Base-by-base conservation (phyloP, 345 rosid species). In the Sisymbrium altissimum region DNA sequence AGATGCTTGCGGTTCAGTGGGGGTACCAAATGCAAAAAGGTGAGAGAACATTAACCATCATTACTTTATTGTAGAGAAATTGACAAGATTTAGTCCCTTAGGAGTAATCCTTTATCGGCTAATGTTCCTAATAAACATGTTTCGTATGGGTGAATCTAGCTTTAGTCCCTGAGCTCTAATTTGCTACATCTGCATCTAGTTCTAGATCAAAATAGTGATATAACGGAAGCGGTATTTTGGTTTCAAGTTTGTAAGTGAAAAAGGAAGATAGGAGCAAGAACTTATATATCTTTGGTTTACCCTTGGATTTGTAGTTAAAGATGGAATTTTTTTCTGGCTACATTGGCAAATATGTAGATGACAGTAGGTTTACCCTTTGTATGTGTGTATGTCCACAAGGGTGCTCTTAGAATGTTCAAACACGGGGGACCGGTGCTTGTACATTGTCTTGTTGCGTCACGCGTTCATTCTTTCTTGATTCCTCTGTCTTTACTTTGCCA, bases 21-120 rank as follows among this genome's bases (percentile, higher is more conserved):
- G 76, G 9, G 71, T 83, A 61, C 78, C 65, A 67, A 79, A 78
- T 76, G 70, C 80, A 9, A 90, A 85, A 80, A 75, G 96, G 96
- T 86, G 79, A 48, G 79, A 62, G 27, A 70, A 69, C 80, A 52
- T 35, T 52, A 35, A 15, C 10, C 21, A 52, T 33, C 32, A 12
- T 40, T 30, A 33, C 48, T 50, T 40, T 6, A 14, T 46, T n/a
- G 19, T 29, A 19, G 44, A 14, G 72, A 44, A 7, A 17, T 17
- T 45, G 11, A 48, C 27, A 48, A 49, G 29, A 5, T 46, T 46
- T 8, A 46, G 53, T 18, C 9, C 35, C 50, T 55, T 17, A 1
- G 7, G 18, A 48, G 59, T 48, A 25, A 48, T 6, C 8, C 8
- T 57, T 48, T 57, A 12, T 55, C 25, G n/a, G 65, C 44, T 57